These are phyloP conservation scores for Neolentinus lepideus DNA, from an alignment of 1,284 basidiomycete species.

Conservation along the genomic window DNA sequence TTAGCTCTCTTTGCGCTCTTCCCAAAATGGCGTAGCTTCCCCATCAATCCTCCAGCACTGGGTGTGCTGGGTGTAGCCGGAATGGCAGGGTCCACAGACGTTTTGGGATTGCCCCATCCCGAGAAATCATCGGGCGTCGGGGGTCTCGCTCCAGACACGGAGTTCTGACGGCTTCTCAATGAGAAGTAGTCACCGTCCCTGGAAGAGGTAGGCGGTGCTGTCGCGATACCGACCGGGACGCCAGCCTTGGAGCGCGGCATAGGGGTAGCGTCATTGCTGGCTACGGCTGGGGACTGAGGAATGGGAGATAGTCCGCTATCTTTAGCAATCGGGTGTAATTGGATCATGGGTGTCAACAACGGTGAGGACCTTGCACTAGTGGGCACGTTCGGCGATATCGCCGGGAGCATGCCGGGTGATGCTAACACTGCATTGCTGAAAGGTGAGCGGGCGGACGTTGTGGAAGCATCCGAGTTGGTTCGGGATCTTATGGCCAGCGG, in stretches of 20 bases:
- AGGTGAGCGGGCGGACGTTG: conserved; percentile 12
- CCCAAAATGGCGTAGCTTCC: conserved; percentile 71
- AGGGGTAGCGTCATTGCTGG: conserved; percentile 21
- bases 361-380: conserved; percentile 39
- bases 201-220: conserved; percentile 12
- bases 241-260: conserved; percentile 16
- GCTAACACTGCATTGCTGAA: conserved; percentile 33
- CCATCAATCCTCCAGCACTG: conserved; percentile 60
- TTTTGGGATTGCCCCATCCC: conserved; percentile 29
- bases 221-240: not conserved
- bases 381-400: conserved; percentile 43
- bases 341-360: conserved; percentile 51
- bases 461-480: conserved; percentile 7
- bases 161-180: conserved; percentile 34
- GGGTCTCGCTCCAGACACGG: conserved; percentile 25
- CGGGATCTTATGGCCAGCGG: not conserved
- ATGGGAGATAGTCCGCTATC: conserved; percentile 24
- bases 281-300: conserved; percentile 24
- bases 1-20: conserved; percentile 43
- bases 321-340: conserved; percentile 26
- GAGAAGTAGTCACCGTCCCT: conserved; percentile 47
- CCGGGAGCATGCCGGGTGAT: conserved; percentile 60
- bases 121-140: conserved; percentile 44
- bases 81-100: conserved; percentile 19
- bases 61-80: conserved; percentile 48